Evolutionary conservation across 225 moss, liverwort and hornwort species (phyloP).

Genomic region (Physcomitrium patens): DNA sequence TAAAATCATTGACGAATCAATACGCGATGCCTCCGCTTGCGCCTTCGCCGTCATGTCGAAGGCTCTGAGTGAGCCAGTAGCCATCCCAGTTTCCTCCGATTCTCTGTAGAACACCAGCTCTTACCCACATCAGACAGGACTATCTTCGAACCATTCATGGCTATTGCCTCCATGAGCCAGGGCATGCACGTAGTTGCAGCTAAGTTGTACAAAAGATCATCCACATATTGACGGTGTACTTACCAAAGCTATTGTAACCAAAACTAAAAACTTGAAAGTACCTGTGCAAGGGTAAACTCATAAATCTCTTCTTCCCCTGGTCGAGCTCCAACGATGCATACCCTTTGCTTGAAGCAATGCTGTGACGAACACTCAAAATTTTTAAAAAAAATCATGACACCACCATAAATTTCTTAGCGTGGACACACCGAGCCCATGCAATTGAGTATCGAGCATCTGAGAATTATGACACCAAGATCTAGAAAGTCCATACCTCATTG

Average conservation of each 20-base stretch:
- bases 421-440: background rate
- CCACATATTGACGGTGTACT: background rate
- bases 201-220: background rate
- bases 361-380: constrained; percentile 43
- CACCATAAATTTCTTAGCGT: constrained; percentile 7
- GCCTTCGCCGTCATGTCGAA: constrained; percentile 83
- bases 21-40: constrained; percentile 94
- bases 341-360: constrained; percentile 98
- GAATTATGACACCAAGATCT: background rate
- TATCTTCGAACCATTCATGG: background rate
- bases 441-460: background rate
- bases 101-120: constrained; percentile 49
- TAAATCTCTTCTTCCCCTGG: constrained; percentile 91
- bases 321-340: constrained; percentile 82
- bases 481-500: constrained; percentile 64
- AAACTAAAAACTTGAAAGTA: constrained; percentile 22
- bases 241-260: background rate
- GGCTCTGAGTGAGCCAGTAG: constrained; percentile 96
- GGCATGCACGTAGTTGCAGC: constrained; percentile 10
- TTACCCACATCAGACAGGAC: background rate
- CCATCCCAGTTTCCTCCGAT: constrained; percentile 99
- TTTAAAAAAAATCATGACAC: background rate
- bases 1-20: constrained; percentile 31
- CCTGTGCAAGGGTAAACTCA: constrained; percentile 95
- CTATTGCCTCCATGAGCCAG: background rate